These are phyloP conservation scores for Strobilomyces dryophilus DNA, from an alignment of 768 basidiomycete species.

Conservation along the genomic window DNA sequence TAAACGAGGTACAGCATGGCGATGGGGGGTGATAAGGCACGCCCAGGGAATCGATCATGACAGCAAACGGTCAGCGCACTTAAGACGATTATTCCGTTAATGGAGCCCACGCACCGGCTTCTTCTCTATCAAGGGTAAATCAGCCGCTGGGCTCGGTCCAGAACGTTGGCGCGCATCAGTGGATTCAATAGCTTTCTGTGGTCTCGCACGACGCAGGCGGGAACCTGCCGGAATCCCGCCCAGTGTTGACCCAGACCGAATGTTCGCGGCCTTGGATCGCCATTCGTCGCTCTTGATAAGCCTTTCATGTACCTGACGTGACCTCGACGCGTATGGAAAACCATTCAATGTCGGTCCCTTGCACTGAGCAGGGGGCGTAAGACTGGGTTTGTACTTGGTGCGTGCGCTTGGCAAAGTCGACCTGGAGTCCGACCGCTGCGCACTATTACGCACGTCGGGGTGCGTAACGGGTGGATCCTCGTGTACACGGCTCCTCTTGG, in stretches of 20 bases:
- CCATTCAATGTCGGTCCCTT: conserved; percentile 17
- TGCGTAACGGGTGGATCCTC: conserved; percentile 5
- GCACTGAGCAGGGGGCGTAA: conserved; percentile 1
- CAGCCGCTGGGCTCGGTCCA: conserved; percentile 18
- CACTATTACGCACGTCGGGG: conserved; percentile 3
- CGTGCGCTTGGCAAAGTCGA: conserved; percentile 23
- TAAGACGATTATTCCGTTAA: conserved; percentile 20
- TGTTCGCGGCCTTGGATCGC: conserved; percentile 2
- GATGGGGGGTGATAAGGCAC: not conserved
- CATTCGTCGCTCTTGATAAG: conserved; percentile 4
- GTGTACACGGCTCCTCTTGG: conserved; percentile 3
- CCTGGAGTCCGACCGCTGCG: conserved; percentile 5
- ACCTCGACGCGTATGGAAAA: conserved; percentile 18
- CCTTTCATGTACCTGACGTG: conserved; percentile 9
- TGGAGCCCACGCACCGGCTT: conserved; percentile 28
- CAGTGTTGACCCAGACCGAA: not conserved
- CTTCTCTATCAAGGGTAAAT: conserved; percentile 27
- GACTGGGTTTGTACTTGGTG: conserved; percentile 28
- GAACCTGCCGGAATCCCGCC: conserved; percentile 4
- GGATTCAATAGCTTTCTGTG: not conserved
- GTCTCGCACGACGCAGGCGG: not conserved
- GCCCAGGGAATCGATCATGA: conserved; percentile 7
- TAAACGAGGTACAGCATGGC: conserved; percentile 19
- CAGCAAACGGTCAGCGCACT: conserved; percentile 24
- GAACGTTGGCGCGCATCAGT: conserved; percentile 3